phyloP scores from a whole-genome alignment of 2,329 filamentous ascomycete species.

The Zasmidium angulare region DNA sequence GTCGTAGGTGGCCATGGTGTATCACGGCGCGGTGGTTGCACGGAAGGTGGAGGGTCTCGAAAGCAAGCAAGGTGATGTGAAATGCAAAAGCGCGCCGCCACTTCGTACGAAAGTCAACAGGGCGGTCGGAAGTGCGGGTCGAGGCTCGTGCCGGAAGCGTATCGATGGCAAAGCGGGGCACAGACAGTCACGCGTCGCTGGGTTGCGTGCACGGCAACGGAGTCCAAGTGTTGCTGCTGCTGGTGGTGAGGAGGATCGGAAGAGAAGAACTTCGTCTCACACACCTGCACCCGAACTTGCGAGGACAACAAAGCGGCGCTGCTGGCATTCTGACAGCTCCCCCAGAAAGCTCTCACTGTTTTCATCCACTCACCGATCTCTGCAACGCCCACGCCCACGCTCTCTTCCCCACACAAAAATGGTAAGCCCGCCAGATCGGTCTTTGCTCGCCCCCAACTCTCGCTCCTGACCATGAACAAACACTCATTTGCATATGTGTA shows the following conservation, averaged over 20 bases:
- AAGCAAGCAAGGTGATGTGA: neutral
- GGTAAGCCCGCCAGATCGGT: constrained; percentile 10
- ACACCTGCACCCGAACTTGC: neutral
- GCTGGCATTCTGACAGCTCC: neutral
- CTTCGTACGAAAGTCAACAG: too few species aligned
- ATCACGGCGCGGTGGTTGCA: neutral
- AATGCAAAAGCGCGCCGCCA: neutral
- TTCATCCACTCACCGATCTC: neutral
- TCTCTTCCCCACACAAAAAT: constrained; percentile 12
- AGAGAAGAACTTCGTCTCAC: neutral
- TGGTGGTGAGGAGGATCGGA: neutral
- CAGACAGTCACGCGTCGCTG: neutral
- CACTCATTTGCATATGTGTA: constrained; percentile 15
- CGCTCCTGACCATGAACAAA: constrained; percentile 6
- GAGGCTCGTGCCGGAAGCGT: neutral
- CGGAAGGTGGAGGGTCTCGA: neutral
- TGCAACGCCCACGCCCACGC: constrained; percentile 4
- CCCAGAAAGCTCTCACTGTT: neutral
- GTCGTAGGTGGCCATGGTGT: constrained; percentile 27
- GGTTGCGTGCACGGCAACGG: neutral
- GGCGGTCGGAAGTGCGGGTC: too few species aligned
- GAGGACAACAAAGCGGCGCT: neutral
- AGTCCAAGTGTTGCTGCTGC: neutral
- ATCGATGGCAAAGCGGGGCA: too few species aligned
- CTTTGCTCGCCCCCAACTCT: neutral